Conservation (phyloP, 1,139 yeast genomes). For the Meyerozyma carpophila region DNA sequence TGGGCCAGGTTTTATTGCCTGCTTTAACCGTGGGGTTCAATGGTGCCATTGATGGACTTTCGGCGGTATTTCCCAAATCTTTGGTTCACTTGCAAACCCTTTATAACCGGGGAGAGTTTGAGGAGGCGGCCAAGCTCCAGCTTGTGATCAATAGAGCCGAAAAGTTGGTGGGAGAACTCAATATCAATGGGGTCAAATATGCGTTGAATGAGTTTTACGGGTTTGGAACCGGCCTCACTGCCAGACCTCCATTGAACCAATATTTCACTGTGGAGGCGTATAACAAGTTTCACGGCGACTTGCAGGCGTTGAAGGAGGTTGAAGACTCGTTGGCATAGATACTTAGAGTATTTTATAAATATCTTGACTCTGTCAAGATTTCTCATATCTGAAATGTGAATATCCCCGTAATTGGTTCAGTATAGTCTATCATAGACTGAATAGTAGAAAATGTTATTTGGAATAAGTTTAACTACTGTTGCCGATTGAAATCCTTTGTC, state of each 20-base stretch:
- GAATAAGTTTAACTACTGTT: too few species aligned
- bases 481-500: too few species aligned
- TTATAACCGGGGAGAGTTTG: conserved; percentile 22
- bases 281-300: conserved; percentile 1
- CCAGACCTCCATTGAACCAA: conserved; percentile 18
- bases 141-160: conserved; percentile 35
- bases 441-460: too few species aligned
- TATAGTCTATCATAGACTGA: too few species aligned
- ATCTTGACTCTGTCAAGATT: too few species aligned
- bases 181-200: conserved; percentile 41
- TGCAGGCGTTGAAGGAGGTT: conserved; percentile 4
- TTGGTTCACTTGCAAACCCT: conserved; percentile 29
- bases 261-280: conserved; percentile 3
- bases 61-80: conserved; percentile 31
- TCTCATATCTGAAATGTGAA: too few species aligned
- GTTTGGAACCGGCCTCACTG: conserved; percentile 15
- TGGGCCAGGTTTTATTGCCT: conserved; percentile 43
- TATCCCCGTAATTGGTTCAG: too few species aligned
- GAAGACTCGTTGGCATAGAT: conserved; percentile 2
- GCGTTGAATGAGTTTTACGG: conserved; percentile 17
- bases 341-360: too few species aligned
- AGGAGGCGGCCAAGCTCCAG: conserved; percentile 39
- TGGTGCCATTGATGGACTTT: conserved; percentile 45
- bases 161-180: conserved; percentile 33
- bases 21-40: conserved; percentile 37